Evolutionary conservation across 2,329 filamentous ascomycete species (phyloP).

Genomic region (Aphanocladium album): DNA sequence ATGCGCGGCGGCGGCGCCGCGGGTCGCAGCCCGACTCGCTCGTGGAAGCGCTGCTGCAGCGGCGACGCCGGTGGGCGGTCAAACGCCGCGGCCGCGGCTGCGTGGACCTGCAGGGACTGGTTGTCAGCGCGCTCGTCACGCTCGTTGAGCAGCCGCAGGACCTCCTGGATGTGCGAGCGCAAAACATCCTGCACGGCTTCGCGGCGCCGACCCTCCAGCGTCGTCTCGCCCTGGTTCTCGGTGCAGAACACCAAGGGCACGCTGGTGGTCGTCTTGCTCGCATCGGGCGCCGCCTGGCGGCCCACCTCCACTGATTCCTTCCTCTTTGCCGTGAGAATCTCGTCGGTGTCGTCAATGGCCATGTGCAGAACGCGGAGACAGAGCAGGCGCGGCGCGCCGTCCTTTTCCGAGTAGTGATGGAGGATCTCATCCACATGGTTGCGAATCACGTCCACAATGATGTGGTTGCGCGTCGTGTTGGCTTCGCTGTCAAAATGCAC

Average conservation of each 20-base stretch:
- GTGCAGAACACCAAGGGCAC: slow-evolving; percentile 6
- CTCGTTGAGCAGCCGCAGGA: slow-evolving; percentile 42
- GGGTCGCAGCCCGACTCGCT: slow-evolving; percentile 2
- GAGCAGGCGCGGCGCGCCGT: slow-evolving; percentile 24
- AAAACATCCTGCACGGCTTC: slow-evolving; percentile 41
- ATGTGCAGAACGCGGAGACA: slow-evolving; percentile 36
- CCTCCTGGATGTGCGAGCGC: slow-evolving; percentile 45
- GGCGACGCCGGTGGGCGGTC: slow-evolving; percentile 14
- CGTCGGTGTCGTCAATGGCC: slow-evolving; percentile 38
- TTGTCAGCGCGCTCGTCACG: slow-evolving; percentile 26
- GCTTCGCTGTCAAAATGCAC: slow-evolving; percentile 23
- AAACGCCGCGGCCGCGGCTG: not conserved
- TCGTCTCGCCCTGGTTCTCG: slow-evolving; percentile 14
- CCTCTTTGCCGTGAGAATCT: slow-evolving; percentile 33
- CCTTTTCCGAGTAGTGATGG: slow-evolving; percentile 19
- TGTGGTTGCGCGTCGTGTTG: slow-evolving; percentile 16
- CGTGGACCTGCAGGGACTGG: slow-evolving; percentile 17
- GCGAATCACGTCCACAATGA: slow-evolving; percentile 22
- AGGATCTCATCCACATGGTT: slow-evolving; percentile 23
- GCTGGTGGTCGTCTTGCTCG: not conserved
- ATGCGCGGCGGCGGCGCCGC: slow-evolving; percentile 27
- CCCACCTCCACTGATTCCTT: slow-evolving; percentile 12
- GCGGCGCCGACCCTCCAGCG: slow-evolving; percentile 22
- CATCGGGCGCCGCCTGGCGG: not conserved
- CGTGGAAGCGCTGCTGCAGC: not conserved